Base-by-base conservation (phyloP, 2,329 filamentous ascomycete species). In the Paecilomyces formosus region DNA sequence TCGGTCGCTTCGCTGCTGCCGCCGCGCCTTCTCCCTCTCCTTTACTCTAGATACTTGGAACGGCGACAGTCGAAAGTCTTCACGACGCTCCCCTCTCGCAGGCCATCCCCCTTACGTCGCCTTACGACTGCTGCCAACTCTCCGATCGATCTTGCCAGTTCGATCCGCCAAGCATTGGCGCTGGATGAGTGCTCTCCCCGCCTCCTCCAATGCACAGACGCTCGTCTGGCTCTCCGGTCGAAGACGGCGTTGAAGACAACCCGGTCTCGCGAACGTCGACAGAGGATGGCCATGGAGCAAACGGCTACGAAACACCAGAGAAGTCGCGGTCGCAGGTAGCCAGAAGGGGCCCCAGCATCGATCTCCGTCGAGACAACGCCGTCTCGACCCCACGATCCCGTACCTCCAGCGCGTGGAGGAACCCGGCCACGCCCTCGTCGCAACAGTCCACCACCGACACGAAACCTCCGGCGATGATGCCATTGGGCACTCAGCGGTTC, bases 121-220 rank as follows among this genome's bases (percentile, higher is more conserved):
- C 22, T 21, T 3, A 33, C 50, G 50, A 52, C 50, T 24, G 50
- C 22, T 26, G 30, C 2, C 3, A 45, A 18, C 2, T 55, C 57
- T 61, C 57, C 59, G 24, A 59, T 57, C 51, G 59, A 55, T 55
- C 57, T 49, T 24, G 26, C 21, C 45, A 18, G 26, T 33, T 33
- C 33, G 21, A 45, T 22, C 30, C 49, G 49, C 49, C 18, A 26
- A 51, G 33, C 53, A 45, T 45, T 45, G 64, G 65, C 66, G 64
- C 70, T 73, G 72, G 67, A 74, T 74, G 72, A 72, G 68, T 63
- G 61, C 61, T 64, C 66, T 61, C 63, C 66, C 66, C 65, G 66
- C 64, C 61, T 69, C 69, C 68, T 73, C 73, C 68, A 76, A 77
- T 77, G 75, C 74, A 72, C 68, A 76, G 72, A 74, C 74, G 73